Base-by-base conservation (phyloP, 225 moss, liverwort and hornwort species). In the Physcomitrellopsis africana region DNA sequence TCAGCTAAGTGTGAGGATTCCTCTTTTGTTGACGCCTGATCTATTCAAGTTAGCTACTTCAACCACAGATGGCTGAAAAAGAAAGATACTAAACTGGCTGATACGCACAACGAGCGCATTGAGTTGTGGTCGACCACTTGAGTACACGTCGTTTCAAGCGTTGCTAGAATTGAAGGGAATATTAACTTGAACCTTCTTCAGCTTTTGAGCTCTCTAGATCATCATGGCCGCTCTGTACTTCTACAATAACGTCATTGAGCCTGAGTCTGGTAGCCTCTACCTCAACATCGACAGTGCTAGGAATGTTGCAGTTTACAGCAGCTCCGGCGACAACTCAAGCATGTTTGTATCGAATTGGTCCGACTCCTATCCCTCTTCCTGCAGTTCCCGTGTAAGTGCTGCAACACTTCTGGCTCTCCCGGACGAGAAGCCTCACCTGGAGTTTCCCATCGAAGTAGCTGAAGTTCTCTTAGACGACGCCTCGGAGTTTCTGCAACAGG, bases 331-430 rank as follows among this genome's bases (percentile, higher is more conserved):
- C 51, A n/a, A 60, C 45, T 42, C 67, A 1, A 41, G 41, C 79
- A 2, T 82, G 68, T 79, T 82, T 22, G 72, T 64, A n/a, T 85
- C 85, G 76, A 77, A 80, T 41, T 86, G 85, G 85, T 70, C 60
- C 8, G 82, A 63, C 12, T 41, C 55, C 9, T 60, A 65, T 17
- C 57, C 20, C 51, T 19, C 66, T 16, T 48, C 75, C 6, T 55
- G 62, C 69, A 42, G 54, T 51, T 70, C 77, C 10, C 32, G 32
- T 37, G 32, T 2, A 4, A 37, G 32, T 37, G 32, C 32, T 37
- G 32, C 32, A 37, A 37, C 4, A 37, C 32, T 7, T 37, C 32
- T 37, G 5, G 32, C 5, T 37, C 32, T 37, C 32, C 32, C 32
- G 7, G 32, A 37, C 4, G 76, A 69, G 2, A 73, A 60, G 41